phyloP scores from a whole-genome alignment of 1,284 basidiomycete genomes.

The Boletus albobrunnescens region DNA sequence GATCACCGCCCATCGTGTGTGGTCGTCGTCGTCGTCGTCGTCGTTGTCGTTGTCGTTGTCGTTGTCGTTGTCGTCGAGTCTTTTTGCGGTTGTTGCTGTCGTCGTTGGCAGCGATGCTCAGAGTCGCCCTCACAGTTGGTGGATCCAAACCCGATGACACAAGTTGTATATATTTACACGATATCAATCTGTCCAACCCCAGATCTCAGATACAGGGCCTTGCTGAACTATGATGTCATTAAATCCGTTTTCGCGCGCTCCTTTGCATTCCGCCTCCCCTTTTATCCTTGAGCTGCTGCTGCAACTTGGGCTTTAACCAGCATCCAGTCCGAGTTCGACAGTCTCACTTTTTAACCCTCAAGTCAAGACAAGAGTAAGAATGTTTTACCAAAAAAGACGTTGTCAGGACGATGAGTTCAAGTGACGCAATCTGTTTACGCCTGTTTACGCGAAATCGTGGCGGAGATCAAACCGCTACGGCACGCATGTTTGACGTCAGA shows the following conservation, averaged over 20 bases:
- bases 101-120: constrained; percentile 15
- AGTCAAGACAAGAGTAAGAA: neutral
- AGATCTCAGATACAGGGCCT: constrained; percentile 34
- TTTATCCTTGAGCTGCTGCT: too few relatives aligned
- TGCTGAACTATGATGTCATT: constrained; percentile 35
- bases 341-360: neutral
- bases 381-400: neutral
- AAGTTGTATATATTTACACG: constrained; percentile 38
- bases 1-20: constrained; percentile 58
- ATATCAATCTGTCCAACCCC: constrained; percentile 30
- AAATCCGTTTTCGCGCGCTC: too few relatives aligned
- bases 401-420: constrained; percentile 28
- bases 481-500: constrained; percentile 29
- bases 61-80: neutral
- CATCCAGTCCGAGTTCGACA: too few relatives aligned
- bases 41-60: too few relatives aligned
- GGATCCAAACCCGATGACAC: constrained; percentile 34
- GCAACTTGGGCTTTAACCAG: too few relatives aligned
- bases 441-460: constrained; percentile 41
- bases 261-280: too few relatives aligned
- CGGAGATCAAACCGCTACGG: constrained; percentile 46
- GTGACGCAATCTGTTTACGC: constrained; percentile 29
- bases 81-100: neutral
- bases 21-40: too few relatives aligned
- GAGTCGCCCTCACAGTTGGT: constrained; percentile 20